Percentiles rank a stretch among this genome's conserved stretches.
These are phyloP conservation scores for Galerina marginata DNA, from an alignment of 768 basidiomycete species.

Conservation along the genomic window DNA sequence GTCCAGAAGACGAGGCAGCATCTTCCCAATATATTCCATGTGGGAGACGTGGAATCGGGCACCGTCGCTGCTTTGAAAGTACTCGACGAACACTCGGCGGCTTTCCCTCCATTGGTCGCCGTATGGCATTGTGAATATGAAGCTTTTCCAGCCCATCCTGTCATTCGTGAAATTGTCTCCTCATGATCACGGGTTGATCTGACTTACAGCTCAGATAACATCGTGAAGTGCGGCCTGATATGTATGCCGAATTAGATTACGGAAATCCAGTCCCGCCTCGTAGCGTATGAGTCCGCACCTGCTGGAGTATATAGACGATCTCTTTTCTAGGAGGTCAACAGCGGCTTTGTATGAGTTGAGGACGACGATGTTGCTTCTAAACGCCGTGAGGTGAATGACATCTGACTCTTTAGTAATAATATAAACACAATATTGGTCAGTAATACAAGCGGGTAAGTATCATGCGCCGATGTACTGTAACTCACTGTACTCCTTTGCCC, in stretches of 20 bases:
- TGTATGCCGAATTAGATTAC: no score
- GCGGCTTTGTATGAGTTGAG: conserved; percentile 18
- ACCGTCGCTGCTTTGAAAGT: neutral
- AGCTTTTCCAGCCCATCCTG: conserved; percentile 6
- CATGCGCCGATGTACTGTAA: neutral
- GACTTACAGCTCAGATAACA: conserved; percentile 10
- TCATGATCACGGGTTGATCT: no score
- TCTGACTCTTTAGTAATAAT: neutral
- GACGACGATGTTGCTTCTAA: conserved; percentile 14
- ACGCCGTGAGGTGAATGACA: conserved; percentile 5
- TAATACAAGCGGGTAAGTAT: neutral
- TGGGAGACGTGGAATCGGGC: neutral
- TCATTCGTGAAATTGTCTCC: no score
- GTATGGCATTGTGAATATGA: conserved; percentile 1
- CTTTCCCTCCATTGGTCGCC: conserved; percentile 6
- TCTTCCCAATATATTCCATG: neutral
- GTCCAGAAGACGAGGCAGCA: neutral
- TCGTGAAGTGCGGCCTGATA: neutral
- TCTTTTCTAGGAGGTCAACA: conserved; percentile 24
- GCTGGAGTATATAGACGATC: conserved; percentile 21
- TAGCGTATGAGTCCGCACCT: neutral
- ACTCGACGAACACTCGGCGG: neutral
- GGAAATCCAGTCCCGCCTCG: no score
- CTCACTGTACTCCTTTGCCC: neutral
- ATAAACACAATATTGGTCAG: no score